Base-by-base conservation (phyloP, 192 early-diverging fungal species). In the Backusella tuberculispora region DNA sequence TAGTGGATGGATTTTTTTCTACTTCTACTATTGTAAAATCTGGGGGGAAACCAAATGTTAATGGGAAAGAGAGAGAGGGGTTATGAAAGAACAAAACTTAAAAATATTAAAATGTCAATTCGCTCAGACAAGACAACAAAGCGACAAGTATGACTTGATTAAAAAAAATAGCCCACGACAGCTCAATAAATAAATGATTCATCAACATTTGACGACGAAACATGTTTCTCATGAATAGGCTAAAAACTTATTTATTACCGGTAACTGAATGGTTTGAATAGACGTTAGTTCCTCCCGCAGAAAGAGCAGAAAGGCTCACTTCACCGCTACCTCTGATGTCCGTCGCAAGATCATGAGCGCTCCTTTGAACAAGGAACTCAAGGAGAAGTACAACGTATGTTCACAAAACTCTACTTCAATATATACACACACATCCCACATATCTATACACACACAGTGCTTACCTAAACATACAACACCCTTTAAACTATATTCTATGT, bases 251-350 rank as follows among this genome's bases (percentile, higher is more conserved):
- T 15, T 69, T 43, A 26, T 1, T 69, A 42, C 12, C 19, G 38
- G 43, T 44, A 41, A 38, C 21, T 42, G 21, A 42, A 71, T 38
- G 19, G 12, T 42, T 44, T 66, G 17, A 44, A 26, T 84, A 84
- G 93, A 93, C 86, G 95, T 96, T 78, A 92, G 93, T 76, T 95
- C 94, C 83, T 94, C 92, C 80, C 84, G 91, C 85, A 89, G 96
- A 87, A 96, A 96, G 91, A 89, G 87, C 86, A 90, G 97, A 85
- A 97, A 96, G 92, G 97, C 97, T 78, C 98, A 99, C 93, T 98
- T 99, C 90, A 85, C 94, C 74, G 98, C 97, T 74, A 94, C 97
- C 66, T 97, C 96, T 76, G 88, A 90, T 88, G 86, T 93, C 83
- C 92, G 97, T 81, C 91, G 97, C 86, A 94, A 92, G 89, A 96